Base-by-base conservation (phyloP, 139 green algal genomes). In the Chlamydomonas incerta region DNA sequence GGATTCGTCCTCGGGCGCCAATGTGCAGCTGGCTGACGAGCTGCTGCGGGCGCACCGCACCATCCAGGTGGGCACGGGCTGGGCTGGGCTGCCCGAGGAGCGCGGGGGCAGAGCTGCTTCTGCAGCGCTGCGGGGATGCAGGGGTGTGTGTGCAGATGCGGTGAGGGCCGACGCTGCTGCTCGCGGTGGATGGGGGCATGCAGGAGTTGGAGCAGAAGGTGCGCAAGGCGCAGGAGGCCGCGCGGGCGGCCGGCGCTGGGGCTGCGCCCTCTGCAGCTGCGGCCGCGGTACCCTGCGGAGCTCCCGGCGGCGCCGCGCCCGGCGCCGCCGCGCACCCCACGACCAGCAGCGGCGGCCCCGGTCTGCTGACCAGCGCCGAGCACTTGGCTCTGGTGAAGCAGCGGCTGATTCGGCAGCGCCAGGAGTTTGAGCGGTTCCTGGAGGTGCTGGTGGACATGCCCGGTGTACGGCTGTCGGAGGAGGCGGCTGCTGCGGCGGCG, bases 371-470 rank as follows among this genome's bases (percentile, higher is more conserved):
- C 8, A 13, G 46, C 15, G 23, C 47, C 46, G 79, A 85, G 79
- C 79, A 85, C 66, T n/a, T 85, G 63, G 63, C 67, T 0, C 69
- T 85, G 3, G n/a, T 85, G 29, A 66, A 66, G 46, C 79, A 85
- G 67, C 79, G 79, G n/a, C 23, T 85, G 79, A 2, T 85, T 21
- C 65, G 79, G 46, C 79, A 85, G 46, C 79, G 79, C 31, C 66
- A 57, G 79, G 79, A 85, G 79, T 85, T 85, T n/a, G 79, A 85
- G 79, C 28, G 34, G 47, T 35, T 85, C 26, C 31, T 85, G 41
- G 79, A 68, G 79, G 47, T 76, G 66, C 28, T 66, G 29, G 31
- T 23, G 62, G 63, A 24, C 28, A 57, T 35, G 52, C 21, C 24
- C 73, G 41, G 60, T 9, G 33, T 14, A 37, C 11, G 14, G 57